These are phyloP conservation scores for Eleusine indica DNA, from an alignment of 176 grass and related monocot genomes.

Conservation along the genomic window DNA sequence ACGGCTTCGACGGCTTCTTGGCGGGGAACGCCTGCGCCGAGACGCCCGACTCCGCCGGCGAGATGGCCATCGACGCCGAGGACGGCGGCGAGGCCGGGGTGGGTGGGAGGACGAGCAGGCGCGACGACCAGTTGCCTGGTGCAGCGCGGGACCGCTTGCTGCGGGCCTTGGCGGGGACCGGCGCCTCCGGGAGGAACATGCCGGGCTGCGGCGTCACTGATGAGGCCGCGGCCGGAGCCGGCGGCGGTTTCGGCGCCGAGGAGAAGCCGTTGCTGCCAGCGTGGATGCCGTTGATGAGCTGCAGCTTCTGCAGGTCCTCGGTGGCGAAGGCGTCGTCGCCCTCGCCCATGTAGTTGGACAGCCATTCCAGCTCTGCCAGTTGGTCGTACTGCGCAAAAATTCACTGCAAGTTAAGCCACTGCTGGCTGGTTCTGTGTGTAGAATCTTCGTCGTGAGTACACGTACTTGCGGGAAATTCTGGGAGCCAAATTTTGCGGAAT, in stretches of 20 bases:
- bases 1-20: constrained; percentile 49
- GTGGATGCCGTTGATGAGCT: constrained; percentile 70
- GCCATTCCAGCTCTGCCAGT: constrained; percentile 88
- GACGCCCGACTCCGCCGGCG: constrained; percentile 50
- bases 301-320: constrained; percentile 89
- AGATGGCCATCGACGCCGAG: constrained; percentile 53
- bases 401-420: constrained; percentile 26
- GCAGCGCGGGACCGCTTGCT: constrained; percentile 71
- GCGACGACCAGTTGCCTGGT: constrained; percentile 69
- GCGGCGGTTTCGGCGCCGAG: not conserved
- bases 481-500: constrained; percentile 18
- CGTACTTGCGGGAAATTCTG: not conserved
- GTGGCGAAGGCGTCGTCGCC: constrained; percentile 63
- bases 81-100: constrained; percentile 30
- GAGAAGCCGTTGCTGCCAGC: constrained; percentile 27
- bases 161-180: constrained; percentile 58
- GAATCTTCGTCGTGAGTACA: not conserved
- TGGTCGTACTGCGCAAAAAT: constrained; percentile 80
- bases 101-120: constrained; percentile 52
- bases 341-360: constrained; percentile 82
- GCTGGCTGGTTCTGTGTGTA: not conserved
- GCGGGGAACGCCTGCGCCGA: constrained; percentile 27
- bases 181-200: constrained; percentile 45
- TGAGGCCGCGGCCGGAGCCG: not conserved
- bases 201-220: constrained; percentile 17